phyloP scores from a whole-genome alignment of 2,329 filamentous ascomycete genomes.

The Amylocarpus encephaloides region DNA sequence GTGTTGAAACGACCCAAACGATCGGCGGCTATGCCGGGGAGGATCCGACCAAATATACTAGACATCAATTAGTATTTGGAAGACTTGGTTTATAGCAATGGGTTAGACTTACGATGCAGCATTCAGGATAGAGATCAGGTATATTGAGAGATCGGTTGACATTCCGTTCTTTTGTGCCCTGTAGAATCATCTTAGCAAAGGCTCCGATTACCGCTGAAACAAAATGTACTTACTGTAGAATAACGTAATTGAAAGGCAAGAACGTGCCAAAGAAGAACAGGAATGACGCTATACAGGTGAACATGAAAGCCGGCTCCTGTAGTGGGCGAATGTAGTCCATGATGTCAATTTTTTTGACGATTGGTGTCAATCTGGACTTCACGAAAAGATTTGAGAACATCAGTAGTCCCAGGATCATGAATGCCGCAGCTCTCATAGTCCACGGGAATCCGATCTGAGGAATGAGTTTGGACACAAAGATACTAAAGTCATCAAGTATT shows the following conservation, averaged over 20 bases:
- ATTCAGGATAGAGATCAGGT: slow-evolving; percentile 50
- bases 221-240: slow-evolving; percentile 32
- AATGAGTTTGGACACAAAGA: slow-evolving; percentile 52
- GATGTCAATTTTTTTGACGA: slow-evolving; percentile 30
- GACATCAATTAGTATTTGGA: slow-evolving; percentile 11
- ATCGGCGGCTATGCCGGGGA: slow-evolving; percentile 49
- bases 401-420: slow-evolving; percentile 50
- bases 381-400: slow-evolving; percentile 46
- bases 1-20: slow-evolving; percentile 48
- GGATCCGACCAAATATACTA: slow-evolving; percentile 48
- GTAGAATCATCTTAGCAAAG: slow-evolving; percentile 19
- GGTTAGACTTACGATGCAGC: slow-evolving; percentile 33
- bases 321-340: slow-evolving; percentile 35
- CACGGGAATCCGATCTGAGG: slow-evolving; percentile 47
- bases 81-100: not conserved
- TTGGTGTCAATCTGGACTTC: slow-evolving; percentile 42
- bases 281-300: slow-evolving; percentile 36
- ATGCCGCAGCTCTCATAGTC: slow-evolving; percentile 50
- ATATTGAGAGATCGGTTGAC: slow-evolving; percentile 40
- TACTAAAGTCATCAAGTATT: slow-evolving; percentile 22
- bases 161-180: slow-evolving; percentile 44
- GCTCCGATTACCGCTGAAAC: slow-evolving; percentile 19
- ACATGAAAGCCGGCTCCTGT: slow-evolving; percentile 34
- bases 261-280: slow-evolving; percentile 47
- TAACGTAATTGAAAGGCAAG: slow-evolving; percentile 44